Evolutionary conservation across 441 rosid genomes (phyloP).

Genomic region (Theobroma grandiflorum): DNA sequence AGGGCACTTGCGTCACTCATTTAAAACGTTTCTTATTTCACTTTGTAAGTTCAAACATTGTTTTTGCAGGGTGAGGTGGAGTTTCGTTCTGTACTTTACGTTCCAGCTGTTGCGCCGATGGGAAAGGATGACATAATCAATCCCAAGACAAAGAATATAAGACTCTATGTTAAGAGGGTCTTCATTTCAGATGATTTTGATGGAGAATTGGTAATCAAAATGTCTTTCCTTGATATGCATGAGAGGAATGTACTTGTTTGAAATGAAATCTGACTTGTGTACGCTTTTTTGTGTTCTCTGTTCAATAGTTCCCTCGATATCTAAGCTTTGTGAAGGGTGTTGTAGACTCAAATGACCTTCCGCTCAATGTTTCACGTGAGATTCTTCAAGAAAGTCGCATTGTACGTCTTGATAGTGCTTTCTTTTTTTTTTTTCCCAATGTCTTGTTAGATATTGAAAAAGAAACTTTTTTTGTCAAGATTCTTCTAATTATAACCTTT

Average conservation of each 20-base stretch:
- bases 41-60: constrained; percentile 26
- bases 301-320: constrained; percentile 85
- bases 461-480: neutral
- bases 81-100: constrained; percentile 90
- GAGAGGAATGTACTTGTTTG: constrained; percentile 1
- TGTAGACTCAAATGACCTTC: constrained; percentile 97
- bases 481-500: constrained; percentile 23
- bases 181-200: constrained; percentile 98
- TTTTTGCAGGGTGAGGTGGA: constrained; percentile 90
- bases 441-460: neutral
- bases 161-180: constrained; percentile 93
- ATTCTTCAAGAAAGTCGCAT: constrained; percentile 98
- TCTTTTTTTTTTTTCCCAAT: neutral
- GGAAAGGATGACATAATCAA: constrained; percentile 86
- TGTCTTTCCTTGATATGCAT: neutral
- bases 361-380: constrained; percentile 97
- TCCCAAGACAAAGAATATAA: constrained; percentile 94
- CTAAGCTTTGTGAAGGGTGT: constrained; percentile 96
- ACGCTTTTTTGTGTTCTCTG: constrained; percentile 22
- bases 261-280: constrained; percentile 22
- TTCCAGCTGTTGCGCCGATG: constrained; percentile 76
- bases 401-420: constrained; percentile 46
- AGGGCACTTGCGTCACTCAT: neutral
- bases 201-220: constrained; percentile 83
- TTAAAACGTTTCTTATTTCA: neutral